A percentile compares a stretch with the other conserved stretches of the same genome.
Conservation (phyloP, 805 yeast species). For the Tetrapisispora pingtungensis region DNA sequence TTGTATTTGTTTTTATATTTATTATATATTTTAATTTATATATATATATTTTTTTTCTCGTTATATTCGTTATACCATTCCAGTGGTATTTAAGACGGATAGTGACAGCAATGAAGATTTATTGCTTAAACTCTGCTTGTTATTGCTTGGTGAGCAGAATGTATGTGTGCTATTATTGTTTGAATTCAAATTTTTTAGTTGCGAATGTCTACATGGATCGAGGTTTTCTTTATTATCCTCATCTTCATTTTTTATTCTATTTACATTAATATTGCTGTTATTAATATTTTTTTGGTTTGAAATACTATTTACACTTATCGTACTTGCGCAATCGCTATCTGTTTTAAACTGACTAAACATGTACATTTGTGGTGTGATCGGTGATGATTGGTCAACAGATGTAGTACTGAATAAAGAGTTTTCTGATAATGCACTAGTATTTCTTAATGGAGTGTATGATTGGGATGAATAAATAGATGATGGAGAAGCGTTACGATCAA, state of each 20-base stretch:
- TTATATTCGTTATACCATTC: slow-evolving; percentile 3
- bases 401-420: slow-evolving; percentile 24
- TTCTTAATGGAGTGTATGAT: slow-evolving; percentile 27
- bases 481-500: slow-evolving; percentile 12
- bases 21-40: neutral
- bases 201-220: neutral
- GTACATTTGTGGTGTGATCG: slow-evolving; percentile 27
- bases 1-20: neutral
- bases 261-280: neutral
- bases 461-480: slow-evolving; percentile 20
- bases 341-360: slow-evolving; percentile 21
- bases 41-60: neutral
- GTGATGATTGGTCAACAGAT: slow-evolving; percentile 20
- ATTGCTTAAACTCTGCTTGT: slow-evolving; percentile 2
- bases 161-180: neutral
- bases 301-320: slow-evolving; percentile 22
- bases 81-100: slow-evolving; percentile 2
- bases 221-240: slow-evolving; percentile 4
- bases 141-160: slow-evolving; percentile 3
- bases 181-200: neutral
- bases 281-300: slow-evolving; percentile 8
- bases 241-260: neutral
- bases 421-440: slow-evolving; percentile 25
- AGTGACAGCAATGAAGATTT: slow-evolving; percentile 21
- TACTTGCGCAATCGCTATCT: slow-evolving; percentile 21